These are phyloP conservation scores for Leptographium radiaticola DNA, from an alignment of 2,329 filamentous ascomycete genomes.

Conservation along the genomic window DNA sequence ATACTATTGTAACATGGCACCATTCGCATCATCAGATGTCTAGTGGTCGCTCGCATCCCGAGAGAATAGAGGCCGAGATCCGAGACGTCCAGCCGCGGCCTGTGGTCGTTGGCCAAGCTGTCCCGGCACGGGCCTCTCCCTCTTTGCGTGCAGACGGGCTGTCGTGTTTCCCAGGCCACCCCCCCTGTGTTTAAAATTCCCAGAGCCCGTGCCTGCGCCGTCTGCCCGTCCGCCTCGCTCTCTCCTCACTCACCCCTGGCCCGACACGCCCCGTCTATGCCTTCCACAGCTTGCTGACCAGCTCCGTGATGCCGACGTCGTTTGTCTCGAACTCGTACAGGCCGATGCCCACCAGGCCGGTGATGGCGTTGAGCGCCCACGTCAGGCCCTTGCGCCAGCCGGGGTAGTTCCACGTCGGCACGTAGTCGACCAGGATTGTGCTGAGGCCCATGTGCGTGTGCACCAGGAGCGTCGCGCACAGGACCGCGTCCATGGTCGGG, in stretches of 20 bases:
- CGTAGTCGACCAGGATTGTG: conserved; percentile 81
- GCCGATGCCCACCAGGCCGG: conserved; percentile 70
- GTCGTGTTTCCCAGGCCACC: too few species aligned
- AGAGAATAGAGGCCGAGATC: too few species aligned
- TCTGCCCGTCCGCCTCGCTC: too few species aligned
- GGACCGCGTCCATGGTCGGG: conserved; percentile 72
- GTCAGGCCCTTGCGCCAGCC: conserved; percentile 50
- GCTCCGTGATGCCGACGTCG: conserved; percentile 87
- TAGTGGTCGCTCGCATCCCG: too few species aligned
- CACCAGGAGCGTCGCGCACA: conserved; percentile 71
- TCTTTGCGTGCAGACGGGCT: too few species aligned
- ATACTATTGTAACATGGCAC: too few species aligned
- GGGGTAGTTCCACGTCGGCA: conserved; percentile 60
- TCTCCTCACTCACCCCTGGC: not conserved
- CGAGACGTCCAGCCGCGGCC: too few species aligned
- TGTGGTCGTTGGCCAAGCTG: too few species aligned
- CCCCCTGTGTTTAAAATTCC: too few species aligned
- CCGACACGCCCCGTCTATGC: conserved; percentile 35
- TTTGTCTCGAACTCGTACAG: conserved; percentile 99
- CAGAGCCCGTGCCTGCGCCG: too few species aligned
- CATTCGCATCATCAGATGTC: too few species aligned
- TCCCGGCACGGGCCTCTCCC: too few species aligned
- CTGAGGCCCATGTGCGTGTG: conserved; percentile 96
- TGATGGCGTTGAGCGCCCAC: conserved; percentile 70
- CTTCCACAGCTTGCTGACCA: conserved; percentile 77